Evolutionary conservation across 768 basidiomycete genomes (phyloP).

Genomic region (Lanmaoa pseudosensibilis): DNA sequence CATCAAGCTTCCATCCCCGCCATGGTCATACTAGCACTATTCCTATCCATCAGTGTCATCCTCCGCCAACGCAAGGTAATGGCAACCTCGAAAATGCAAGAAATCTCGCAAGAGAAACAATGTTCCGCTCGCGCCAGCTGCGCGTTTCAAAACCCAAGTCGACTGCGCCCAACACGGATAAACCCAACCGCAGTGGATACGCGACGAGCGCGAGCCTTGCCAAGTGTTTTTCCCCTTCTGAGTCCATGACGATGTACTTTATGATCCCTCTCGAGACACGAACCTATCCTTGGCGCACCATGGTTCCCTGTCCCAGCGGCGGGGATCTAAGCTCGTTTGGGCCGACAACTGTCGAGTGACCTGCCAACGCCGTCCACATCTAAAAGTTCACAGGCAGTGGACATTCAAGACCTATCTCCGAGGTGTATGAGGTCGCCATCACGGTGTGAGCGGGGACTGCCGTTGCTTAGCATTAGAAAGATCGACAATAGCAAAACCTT

Average conservation of each 20-base stretch:
- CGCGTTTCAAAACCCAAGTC: background rate
- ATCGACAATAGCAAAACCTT: slow-evolving; percentile 19
- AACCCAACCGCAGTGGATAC: slow-evolving; percentile 20
- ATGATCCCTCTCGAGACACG: slow-evolving; percentile 16
- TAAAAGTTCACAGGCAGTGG: no score
- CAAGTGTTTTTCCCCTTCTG: slow-evolving; percentile 14
- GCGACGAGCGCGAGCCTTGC: background rate
- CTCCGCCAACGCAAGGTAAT: slow-evolving; percentile 17
- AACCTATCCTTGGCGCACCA: slow-evolving; percentile 23
- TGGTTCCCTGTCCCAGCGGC: slow-evolving; percentile 5
- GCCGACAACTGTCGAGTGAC: no score
- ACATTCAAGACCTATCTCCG: no score
- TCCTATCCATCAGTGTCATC: slow-evolving; percentile 10
- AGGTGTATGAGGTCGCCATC: no score
- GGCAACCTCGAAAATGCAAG: background rate
- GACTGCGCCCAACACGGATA: background rate
- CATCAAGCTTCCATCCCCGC: slow-evolving; percentile 19
- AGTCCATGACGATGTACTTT: slow-evolving; percentile 27
- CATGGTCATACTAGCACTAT: slow-evolving; percentile 20
- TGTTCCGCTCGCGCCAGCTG: background rate
- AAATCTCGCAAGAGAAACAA: background rate
- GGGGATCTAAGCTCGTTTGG: background rate
- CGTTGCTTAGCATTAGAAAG: no score
- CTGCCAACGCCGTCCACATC: no score
- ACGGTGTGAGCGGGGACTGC: no score